A percentile compares a stretch with the other conserved stretches of the same genome.
These are phyloP conservation scores for Coemansia sp. DNA, from an alignment of 192 early-diverging fungal species.

Conservation along the genomic window DNA sequence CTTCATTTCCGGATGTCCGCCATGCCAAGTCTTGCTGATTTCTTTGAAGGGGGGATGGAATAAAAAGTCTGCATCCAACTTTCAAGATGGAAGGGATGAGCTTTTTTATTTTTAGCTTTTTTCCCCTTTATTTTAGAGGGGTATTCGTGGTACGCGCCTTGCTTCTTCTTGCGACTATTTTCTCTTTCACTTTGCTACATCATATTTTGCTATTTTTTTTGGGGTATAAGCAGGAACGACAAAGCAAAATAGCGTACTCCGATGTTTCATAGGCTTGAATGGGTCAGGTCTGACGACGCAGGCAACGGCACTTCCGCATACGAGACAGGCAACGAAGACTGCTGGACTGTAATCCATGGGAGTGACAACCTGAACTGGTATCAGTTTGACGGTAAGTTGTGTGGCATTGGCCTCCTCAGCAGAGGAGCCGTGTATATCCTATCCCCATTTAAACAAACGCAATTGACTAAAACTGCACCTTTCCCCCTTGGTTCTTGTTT, in stretches of 20 bases:
- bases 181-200: background rate
- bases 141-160: background rate
- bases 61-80: no score
- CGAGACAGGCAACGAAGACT: slow-evolving; percentile 43
- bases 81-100: no score
- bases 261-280: slow-evolving; percentile 34
- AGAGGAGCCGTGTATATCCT: no score
- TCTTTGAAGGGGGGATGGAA: background rate
- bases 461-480: background rate
- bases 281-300: slow-evolving; percentile 30
- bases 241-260: background rate
- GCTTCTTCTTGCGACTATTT: background rate
- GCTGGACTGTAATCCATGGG: slow-evolving; percentile 51
- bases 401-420: slow-evolving; percentile 3
- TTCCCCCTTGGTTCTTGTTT: no score
- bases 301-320: slow-evolving; percentile 12
- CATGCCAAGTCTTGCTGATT: background rate
- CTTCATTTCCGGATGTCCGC: no score
- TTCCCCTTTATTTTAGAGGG: background rate
- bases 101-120: background rate
- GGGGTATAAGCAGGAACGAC: background rate
- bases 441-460: background rate
- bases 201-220: background rate
- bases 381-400: slow-evolving; percentile 34
- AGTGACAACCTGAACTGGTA: slow-evolving; percentile 49